phyloP scores from a whole-genome alignment of 345 rosid genomes.

The Erysimum cheiranthoides region DNA sequence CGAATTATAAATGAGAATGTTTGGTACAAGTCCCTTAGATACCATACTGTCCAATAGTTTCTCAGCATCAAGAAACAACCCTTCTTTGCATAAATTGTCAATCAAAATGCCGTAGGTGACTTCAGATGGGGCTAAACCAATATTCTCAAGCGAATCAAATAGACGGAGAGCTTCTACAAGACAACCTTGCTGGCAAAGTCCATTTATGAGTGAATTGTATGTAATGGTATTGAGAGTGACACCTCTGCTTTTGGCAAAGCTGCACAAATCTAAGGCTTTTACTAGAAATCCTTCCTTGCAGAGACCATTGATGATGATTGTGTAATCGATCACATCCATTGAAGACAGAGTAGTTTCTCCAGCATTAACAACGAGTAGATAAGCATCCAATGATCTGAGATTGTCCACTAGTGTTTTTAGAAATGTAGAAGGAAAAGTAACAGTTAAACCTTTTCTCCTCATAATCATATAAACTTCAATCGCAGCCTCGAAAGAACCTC shows the following conservation, averaged over 20 bases:
- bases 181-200: constrained; percentile 81
- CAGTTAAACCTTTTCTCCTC: constrained; percentile 51
- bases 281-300: constrained; percentile 69
- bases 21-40: constrained; percentile 53
- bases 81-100: constrained; percentile 71
- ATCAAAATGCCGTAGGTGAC: constrained; percentile 70
- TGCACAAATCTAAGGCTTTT: constrained; percentile 72
- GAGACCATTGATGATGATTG: constrained; percentile 66
- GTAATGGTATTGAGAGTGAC: constrained; percentile 61
- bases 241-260: constrained; percentile 58
- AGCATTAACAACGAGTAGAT: constrained; percentile 58
- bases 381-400: constrained; percentile 65
- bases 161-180: constrained; percentile 86
- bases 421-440: constrained; percentile 52
- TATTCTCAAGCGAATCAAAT: constrained; percentile 77
- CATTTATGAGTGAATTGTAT: constrained; percentile 71
- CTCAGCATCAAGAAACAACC: constrained; percentile 68
- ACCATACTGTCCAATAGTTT: constrained; percentile 65
- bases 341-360: constrained; percentile 46
- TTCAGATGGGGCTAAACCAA: constrained; percentile 61
- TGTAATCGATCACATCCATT: constrained; percentile 70
- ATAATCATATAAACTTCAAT: constrained; percentile 56
- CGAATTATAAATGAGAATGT: constrained; percentile 64
- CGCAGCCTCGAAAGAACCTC: constrained; percentile 52
- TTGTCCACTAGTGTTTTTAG: constrained; percentile 54